Evolutionary conservation across 352 stramenopile genomes (phyloP).

Genomic region (Pythium aphanidermatum): DNA sequence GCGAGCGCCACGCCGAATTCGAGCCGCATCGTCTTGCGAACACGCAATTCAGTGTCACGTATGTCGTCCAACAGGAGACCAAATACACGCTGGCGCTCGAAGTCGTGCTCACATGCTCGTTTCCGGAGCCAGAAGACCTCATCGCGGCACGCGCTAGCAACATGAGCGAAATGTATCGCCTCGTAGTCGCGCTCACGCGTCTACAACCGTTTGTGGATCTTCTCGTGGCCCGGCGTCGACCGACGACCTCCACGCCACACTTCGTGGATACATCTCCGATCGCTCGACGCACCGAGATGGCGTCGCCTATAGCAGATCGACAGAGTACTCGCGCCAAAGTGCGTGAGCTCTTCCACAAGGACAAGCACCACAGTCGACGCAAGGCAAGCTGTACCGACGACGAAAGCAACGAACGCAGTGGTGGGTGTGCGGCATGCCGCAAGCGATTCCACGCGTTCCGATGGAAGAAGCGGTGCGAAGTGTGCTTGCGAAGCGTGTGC

Average conservation of each 20-base stretch:
- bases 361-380: constrained; percentile 7
- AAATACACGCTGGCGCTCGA: constrained; percentile 44
- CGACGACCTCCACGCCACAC: neutral
- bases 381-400: constrained; percentile 22
- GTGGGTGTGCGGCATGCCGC: constrained; percentile 44
- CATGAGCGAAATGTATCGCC: constrained; percentile 43
- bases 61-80: constrained; percentile 54
- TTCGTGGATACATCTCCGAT: neutral
- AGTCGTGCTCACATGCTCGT: constrained; percentile 42
- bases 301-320: constrained; percentile 2
- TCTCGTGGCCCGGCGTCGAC: constrained; percentile 24
- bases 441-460: constrained; percentile 69
- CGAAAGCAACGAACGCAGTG: constrained; percentile 21
- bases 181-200: constrained; percentile 50
- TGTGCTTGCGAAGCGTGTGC: constrained; percentile 52
- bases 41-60: constrained; percentile 58
- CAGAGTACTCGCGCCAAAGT: constrained; percentile 13
- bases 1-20: constrained; percentile 26
- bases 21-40: constrained; percentile 25
- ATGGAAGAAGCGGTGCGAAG: constrained; percentile 64
- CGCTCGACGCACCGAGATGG: neutral
- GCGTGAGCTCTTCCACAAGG: no score
- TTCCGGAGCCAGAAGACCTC: constrained; percentile 8
- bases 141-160: constrained; percentile 24
- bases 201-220: constrained; percentile 49